Evolutionary conservation across 2,329 filamentous ascomycete genomes (phyloP).

Genomic region (Diplodia intermedia): DNA sequence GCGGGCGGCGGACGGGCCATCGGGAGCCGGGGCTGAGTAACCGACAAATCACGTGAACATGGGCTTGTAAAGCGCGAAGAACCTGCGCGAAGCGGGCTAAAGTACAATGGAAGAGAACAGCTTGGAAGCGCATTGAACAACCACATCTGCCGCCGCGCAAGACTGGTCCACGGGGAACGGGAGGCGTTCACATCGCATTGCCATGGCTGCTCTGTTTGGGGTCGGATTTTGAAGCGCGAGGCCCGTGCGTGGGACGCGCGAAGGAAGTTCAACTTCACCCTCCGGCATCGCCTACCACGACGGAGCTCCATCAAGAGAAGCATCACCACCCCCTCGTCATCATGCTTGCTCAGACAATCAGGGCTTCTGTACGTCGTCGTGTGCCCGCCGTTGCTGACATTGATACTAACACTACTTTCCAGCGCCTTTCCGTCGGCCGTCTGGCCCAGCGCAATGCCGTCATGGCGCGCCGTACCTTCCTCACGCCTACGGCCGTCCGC

Average conservation of each 20-base stretch:
- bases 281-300: conserved; percentile 35
- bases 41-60: not conserved
- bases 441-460: conserved; percentile 64
- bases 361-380: conserved; percentile 61
- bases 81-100: not conserved
- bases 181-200: not conserved
- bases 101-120: not conserved
- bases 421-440: conserved; percentile 69
- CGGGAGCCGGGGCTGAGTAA: conserved; percentile 11
- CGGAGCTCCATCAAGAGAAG: conserved; percentile 32
- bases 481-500: conserved; percentile 66
- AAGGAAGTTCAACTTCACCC: conserved; percentile 30
- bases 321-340: conserved; percentile 43
- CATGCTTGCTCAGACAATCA: conserved; percentile 68
- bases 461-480: conserved; percentile 67
- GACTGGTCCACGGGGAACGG: not conserved
- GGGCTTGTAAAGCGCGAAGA: not conserved
- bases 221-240: not conserved
- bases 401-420: conserved; percentile 35
- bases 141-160: not conserved
- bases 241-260: conserved; percentile 20
- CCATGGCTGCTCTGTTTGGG: not conserved
- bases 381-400: not conserved
- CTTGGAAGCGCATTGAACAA: not conserved
- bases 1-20: conserved; percentile 1